Percentiles rank a stretch among this genome's conserved stretches.
Conservation (phyloP, 257 asterid genomes). For the Knoxia roxburghii region DNA sequence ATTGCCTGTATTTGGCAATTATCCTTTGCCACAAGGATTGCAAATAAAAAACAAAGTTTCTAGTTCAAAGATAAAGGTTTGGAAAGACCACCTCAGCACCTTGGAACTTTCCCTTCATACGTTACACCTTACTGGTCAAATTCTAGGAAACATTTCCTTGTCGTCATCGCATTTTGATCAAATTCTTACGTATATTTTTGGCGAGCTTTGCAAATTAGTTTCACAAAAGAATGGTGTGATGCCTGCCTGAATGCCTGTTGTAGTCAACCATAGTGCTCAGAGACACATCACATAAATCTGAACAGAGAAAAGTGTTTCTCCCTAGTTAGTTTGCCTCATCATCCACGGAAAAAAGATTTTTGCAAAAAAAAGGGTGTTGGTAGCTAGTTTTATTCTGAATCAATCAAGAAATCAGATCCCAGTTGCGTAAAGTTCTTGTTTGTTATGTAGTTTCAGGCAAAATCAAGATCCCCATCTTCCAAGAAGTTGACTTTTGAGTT, state of each 20-base stretch:
- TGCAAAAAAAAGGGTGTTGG: background rate
- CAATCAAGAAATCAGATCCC: conserved; percentile 16
- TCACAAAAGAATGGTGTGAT: background rate
- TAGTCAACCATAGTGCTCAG: conserved; percentile 12
- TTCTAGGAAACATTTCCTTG: background rate
- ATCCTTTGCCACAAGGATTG: background rate
- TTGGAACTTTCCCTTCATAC: conserved; percentile 1
- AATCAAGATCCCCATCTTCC: conserved; percentile 32
- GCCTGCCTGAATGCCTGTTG: background rate
- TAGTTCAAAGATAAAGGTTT: background rate
- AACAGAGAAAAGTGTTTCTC: background rate
- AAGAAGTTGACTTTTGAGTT: conserved; percentile 40
- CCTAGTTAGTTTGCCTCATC: conserved; percentile 1
- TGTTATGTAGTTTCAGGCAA: background rate
- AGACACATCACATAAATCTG: background rate
- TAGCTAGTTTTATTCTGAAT: conserved; percentile 7
- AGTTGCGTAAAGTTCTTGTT: conserved; percentile 18
- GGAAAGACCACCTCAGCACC: background rate
- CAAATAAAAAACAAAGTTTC: background rate
- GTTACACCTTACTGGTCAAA: background rate
- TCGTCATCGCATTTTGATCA: background rate
- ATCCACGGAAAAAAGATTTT: background rate
- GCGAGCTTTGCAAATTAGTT: conserved; percentile 1
- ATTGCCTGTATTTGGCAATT: background rate
- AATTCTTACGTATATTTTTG: background rate